phyloP scores from a whole-genome alignment of 2,329 filamentous ascomycete species.

The Aspergillus tanneri region DNA sequence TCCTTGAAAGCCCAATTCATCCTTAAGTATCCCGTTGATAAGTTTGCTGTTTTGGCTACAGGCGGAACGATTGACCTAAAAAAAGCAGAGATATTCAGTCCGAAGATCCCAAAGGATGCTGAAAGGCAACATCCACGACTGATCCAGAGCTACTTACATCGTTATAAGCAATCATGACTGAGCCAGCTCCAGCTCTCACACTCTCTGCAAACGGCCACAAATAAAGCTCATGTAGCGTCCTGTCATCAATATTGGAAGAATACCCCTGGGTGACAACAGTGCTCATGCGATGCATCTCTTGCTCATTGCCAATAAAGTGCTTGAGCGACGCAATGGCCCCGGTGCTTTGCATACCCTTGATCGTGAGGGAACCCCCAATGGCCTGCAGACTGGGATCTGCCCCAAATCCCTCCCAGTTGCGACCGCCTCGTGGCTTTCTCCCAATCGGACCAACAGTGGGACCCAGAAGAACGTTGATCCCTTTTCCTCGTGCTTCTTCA shows the following conservation, averaged over 20 bases:
- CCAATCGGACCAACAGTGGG: conserved; percentile 70
- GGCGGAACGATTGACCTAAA: conserved; percentile 63
- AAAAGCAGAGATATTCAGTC: neutral
- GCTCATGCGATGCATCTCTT: conserved; percentile 51
- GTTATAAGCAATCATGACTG: conserved; percentile 47
- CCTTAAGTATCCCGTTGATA: conserved; percentile 69
- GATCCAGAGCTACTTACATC: conserved; percentile 29
- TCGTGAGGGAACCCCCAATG: conserved; percentile 51
- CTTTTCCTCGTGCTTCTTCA: conserved; percentile 70
- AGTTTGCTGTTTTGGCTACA: conserved; percentile 67
- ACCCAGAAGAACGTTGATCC: conserved; percentile 68
- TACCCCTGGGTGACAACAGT: conserved; percentile 40
- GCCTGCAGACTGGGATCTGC: conserved; percentile 66
- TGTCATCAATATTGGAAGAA: conserved; percentile 53
- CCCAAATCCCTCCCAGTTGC: conserved; percentile 75
- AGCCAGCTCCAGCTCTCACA: conserved; percentile 48
- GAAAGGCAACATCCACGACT: neutral
- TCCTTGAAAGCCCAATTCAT: conserved; percentile 72
- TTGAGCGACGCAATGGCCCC: conserved; percentile 59
- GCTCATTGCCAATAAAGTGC: conserved; percentile 55
- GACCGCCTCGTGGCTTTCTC: conserved; percentile 68
- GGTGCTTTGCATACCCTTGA: conserved; percentile 57
- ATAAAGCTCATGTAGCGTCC: conserved; percentile 48
- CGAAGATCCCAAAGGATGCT: neutral
- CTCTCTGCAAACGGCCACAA: conserved; percentile 54